Evolutionary conservation across 306 rosid genomes (phyloP).

Genomic region (Myrica gale): DNA sequence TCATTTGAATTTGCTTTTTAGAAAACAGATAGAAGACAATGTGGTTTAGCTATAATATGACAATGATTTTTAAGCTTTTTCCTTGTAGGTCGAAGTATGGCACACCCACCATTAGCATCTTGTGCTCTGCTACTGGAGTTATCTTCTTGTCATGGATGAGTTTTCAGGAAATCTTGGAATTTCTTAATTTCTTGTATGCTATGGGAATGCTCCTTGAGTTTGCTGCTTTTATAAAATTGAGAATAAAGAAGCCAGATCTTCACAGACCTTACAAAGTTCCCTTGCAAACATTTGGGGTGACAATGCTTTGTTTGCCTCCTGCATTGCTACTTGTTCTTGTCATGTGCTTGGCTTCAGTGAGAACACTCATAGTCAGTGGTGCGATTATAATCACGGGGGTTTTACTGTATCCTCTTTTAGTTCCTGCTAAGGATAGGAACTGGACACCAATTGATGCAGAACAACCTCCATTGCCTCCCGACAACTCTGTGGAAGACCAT

Average conservation of each 20-base stretch:
- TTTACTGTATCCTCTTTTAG: constrained; percentile 55
- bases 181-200: constrained; percentile 81
- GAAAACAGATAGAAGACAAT: not conserved
- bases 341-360: constrained; percentile 76
- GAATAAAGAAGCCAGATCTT: constrained; percentile 70
- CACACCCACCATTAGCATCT: constrained; percentile 78
- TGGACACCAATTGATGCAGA: constrained; percentile 50
- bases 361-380: constrained; percentile 64
- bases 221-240: constrained; percentile 70
- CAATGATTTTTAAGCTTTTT: constrained; percentile 10
- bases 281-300: constrained; percentile 58
- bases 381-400: constrained; percentile 52
- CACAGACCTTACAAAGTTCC: constrained; percentile 85
- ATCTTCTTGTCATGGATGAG: constrained; percentile 94
- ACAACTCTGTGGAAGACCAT: constrained; percentile 32
- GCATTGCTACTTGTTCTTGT: constrained; percentile 70
- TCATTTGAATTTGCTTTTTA: too few species aligned
- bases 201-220: constrained; percentile 88
- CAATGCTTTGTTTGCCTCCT: constrained; percentile 76
- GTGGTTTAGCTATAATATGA: constrained; percentile 23
- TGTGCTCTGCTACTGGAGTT: constrained; percentile 82
- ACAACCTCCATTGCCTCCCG: constrained; percentile 29
- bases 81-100: constrained; percentile 69
- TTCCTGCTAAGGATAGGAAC: constrained; percentile 53
- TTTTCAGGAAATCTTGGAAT: constrained; percentile 83